Evolutionary conservation across 2,329 filamentous ascomycete genomes (phyloP).

Genomic region (Tolypocladium guangdongense): DNA sequence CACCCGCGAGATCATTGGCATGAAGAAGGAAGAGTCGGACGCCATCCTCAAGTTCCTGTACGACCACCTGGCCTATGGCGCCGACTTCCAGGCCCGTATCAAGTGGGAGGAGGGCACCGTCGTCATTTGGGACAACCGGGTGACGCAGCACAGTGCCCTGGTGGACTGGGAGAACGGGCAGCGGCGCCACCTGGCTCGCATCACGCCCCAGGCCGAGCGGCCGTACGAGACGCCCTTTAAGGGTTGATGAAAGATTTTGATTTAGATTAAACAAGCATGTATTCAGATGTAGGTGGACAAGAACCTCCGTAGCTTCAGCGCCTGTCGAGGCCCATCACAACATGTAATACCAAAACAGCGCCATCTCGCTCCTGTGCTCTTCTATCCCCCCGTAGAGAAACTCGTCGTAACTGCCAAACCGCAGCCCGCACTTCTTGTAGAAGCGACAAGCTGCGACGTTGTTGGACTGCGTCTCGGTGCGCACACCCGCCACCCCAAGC

Average conservation of each 20-base stretch:
- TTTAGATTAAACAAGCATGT: neutral
- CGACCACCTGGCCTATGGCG: conserved; percentile 38
- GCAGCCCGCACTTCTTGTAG: conserved; percentile 7
- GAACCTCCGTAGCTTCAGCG: no score
- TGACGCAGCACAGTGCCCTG: conserved; percentile 68
- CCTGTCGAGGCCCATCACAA: no score
- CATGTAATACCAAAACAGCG: conserved; percentile 8
- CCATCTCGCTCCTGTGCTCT: conserved; percentile 4
- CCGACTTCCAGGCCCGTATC: conserved; percentile 61
- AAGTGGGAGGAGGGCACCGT: conserved; percentile 74
- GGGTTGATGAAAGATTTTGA: neutral
- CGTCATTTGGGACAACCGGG: conserved; percentile 78
- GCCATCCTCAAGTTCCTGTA: conserved; percentile 61
- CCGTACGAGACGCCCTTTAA: conserved; percentile 57
- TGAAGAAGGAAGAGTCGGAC: conserved; percentile 82
- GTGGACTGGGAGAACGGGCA: conserved; percentile 75
- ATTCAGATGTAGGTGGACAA: neutral
- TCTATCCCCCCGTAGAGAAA: conserved; percentile 6
- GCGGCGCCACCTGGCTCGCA: conserved; percentile 66
- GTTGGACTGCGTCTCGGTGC: conserved; percentile 7
- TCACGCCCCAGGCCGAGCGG: conserved; percentile 72
- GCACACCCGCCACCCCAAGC: conserved; percentile 3
- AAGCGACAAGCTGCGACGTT: conserved; percentile 8
- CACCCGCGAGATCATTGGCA: conserved; percentile 68
- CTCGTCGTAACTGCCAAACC: conserved; percentile 9